Evolutionary conservation across 2,329 filamentous ascomycete genomes (phyloP), one percentile per base, ranked within the genome.

Genomic region (Talaromyces sp.): DNA sequence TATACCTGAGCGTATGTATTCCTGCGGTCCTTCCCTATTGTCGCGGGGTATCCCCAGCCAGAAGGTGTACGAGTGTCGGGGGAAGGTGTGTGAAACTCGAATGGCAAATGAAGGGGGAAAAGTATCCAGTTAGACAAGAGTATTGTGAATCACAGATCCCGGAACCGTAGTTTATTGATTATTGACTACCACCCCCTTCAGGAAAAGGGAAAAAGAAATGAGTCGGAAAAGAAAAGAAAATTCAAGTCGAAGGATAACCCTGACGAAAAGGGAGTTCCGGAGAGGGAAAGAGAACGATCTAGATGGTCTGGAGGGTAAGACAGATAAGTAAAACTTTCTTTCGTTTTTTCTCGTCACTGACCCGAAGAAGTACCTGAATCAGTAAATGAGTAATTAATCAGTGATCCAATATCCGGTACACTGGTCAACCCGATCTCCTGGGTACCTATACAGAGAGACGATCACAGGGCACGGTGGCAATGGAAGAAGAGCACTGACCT

Each of bases 401-500:
- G 17, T 13, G 51, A 56, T 51, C 25, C 51, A 56, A 22, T 56
- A 56, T 56, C 53, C 53, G 31, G 29, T 36, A 56, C 15, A 25
- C 53, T 56, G 53, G 53, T 59, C 8, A 45, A 59, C 6, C 56
- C 13, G 56, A 27, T n/a, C 56, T 59, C 15, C 34, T 38, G 36
- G 22, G 54, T 58, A 58, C 54, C 22, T 58, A n/a, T 38, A 40
- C 19, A 58, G n/a, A 25, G 56, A 38, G 29, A 56, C 31, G 19
- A 36, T 34, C 51, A 36, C 51, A 36, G 29, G 29, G 51, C 51
- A 19, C 29, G 29, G 22, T 27, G 36, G 34, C 19, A 40, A 38
- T 43, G 7, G 36, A 59, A 59, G 36, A 43, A 59, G 36, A 43
- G 38, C 22, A 59, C 56, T 45, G 38, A 59, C 56, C 56, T 59